Evolutionary conservation across 805 yeast species (phyloP).

Genomic region (Candida bentonensis): DNA sequence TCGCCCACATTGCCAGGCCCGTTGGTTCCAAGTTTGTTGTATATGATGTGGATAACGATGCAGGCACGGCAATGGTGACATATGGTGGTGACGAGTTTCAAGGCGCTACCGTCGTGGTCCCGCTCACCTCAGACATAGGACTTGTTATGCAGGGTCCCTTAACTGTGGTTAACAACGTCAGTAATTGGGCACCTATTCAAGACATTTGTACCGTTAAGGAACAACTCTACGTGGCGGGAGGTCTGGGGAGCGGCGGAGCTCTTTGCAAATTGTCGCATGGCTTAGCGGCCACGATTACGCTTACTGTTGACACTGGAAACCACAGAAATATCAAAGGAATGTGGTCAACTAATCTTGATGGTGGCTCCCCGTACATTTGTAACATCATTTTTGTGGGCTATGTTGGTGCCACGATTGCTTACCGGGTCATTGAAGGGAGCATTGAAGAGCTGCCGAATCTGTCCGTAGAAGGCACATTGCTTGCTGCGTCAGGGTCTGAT

Average conservation of each 20-base stretch:
- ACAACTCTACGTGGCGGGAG: not conserved
- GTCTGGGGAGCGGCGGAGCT: not conserved
- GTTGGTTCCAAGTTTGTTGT: not conserved
- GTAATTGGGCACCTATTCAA: not conserved
- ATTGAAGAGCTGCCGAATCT: not conserved
- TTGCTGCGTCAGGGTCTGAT: no score
- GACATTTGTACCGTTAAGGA: not conserved
- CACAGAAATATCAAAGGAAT: not conserved
- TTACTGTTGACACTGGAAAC: not conserved
- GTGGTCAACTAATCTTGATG: not conserved
- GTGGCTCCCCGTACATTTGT: no score
- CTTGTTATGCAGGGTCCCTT: not conserved
- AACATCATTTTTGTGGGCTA: not conserved
- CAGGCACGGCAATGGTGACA: not conserved
- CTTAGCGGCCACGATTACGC: not conserved
- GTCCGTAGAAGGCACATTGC: no score
- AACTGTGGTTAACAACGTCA: not conserved
- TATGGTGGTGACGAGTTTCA: conserved; percentile 1
- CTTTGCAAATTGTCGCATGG: not conserved
- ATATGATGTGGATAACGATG: not conserved
- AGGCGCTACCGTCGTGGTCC: not conserved
- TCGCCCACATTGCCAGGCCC: not conserved
- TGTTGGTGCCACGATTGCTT: not conserved
- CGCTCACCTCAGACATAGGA: not conserved
- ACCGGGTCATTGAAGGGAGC: not conserved